phyloP scores from a whole-genome alignment of 306 rosid genomes.

The Oemleria cerasiformis region DNA sequence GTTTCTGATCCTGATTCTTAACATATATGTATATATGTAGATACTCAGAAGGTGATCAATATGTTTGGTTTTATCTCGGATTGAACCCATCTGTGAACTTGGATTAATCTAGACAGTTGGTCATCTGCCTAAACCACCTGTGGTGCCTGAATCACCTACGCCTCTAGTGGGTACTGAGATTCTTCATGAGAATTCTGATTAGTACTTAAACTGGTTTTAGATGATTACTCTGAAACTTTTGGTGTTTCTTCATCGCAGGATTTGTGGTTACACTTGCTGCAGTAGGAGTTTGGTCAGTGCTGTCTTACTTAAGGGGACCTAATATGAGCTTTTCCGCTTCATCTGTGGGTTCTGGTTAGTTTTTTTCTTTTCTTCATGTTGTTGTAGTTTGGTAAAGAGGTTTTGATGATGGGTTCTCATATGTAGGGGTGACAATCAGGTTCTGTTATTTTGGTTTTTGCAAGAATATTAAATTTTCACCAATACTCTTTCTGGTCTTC shows the following conservation, averaged over 20 bases:
- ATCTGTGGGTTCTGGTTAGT: conserved; percentile 77
- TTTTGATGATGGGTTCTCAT: not conserved
- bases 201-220: conserved; percentile 9
- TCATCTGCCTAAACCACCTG: not conserved
- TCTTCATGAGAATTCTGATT: not conserved
- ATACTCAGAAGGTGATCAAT: not conserved
- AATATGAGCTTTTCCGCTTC: conserved; percentile 78
- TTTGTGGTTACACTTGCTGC: conserved; percentile 21
- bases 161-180: not conserved
- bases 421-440: not conserved
- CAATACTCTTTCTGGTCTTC: not conserved
- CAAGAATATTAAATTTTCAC: not conserved
- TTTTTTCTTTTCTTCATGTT: conserved; percentile 11
- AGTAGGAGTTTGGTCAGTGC: conserved; percentile 35
- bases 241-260: conserved; percentile 45
- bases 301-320: conserved; percentile 28
- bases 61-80: not conserved
- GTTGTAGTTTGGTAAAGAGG: not conserved
- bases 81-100: not conserved
- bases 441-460: not conserved
- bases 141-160: conserved; percentile 7
- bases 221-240: conserved; percentile 3
- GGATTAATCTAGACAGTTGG: not conserved
- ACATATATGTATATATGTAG: not conserved
- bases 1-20: not conserved